Evolutionary conservation across 768 basidiomycete species (phyloP).

Genomic region (Lactifluus hygrophoroides): DNA sequence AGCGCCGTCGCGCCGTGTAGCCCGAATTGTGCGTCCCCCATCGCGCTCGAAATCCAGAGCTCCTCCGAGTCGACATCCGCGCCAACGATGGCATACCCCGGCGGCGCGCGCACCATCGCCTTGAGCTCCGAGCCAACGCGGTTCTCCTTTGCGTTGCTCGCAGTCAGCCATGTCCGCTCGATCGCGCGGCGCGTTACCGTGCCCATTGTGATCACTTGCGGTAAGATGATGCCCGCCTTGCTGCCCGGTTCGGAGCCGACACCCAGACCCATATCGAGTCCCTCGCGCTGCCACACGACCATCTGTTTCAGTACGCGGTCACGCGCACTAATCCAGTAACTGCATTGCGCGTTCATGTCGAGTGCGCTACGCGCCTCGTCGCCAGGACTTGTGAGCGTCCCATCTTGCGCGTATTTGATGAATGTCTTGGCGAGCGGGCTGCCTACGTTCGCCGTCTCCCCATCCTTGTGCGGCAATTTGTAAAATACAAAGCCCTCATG

Average conservation of each 20-base stretch:
- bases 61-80: constrained; percentile 99
- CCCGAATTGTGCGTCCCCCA: constrained; percentile 98
- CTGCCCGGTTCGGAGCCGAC: constrained; percentile 24
- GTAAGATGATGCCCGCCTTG: constrained; percentile 87
- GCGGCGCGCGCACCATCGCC: constrained; percentile 92
- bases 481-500: constrained; percentile 60
- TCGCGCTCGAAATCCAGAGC: constrained; percentile 96
- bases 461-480: constrained; percentile 95
- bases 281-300: constrained; percentile 71
- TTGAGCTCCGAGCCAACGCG: constrained; percentile 98
- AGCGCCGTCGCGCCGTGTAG: constrained; percentile 93
- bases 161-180: constrained; percentile 97
- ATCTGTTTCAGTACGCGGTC: constrained; percentile 90
- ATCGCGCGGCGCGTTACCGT: constrained; percentile 96
- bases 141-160: constrained; percentile 95
- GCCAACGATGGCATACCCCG: constrained; percentile 90
- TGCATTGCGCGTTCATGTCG: constrained; percentile 88
- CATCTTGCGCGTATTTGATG: constrained; percentile 80
- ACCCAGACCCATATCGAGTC: constrained; percentile 45
- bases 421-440: constrained; percentile 85
- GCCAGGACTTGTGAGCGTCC: constrained; percentile 75
- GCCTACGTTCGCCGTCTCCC: constrained; percentile 92
- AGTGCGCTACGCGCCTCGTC: constrained; percentile 77
- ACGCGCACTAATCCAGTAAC: constrained; percentile 94
- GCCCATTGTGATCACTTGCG: constrained; percentile 97